A percentile compares a stretch with the other conserved stretches of the same genome.
These are phyloP conservation scores for Thymus quinquecostatus DNA, from an alignment of 257 asterid genomes.

Conservation along the genomic window DNA sequence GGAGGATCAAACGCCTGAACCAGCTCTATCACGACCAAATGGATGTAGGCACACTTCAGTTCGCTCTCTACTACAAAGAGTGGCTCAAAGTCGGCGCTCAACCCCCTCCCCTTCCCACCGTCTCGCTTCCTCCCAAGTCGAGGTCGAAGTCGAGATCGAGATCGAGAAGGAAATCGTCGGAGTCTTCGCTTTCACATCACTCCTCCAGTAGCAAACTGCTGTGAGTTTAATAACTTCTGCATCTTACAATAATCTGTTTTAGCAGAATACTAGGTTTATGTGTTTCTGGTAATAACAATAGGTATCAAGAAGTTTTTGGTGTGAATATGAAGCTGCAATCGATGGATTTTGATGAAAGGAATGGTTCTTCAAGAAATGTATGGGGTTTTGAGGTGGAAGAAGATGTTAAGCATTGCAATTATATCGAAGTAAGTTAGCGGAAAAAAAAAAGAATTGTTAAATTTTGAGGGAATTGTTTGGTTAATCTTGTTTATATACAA, in stretches of 20 bases:
- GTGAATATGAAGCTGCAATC: conserved; percentile 45
- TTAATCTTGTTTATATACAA: background rate
- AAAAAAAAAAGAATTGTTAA: background rate
- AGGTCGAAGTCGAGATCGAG: background rate
- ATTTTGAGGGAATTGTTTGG: background rate
- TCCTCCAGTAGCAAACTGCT: conserved; percentile 49
- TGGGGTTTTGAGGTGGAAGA: conserved; percentile 48
- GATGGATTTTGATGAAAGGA: conserved; percentile 35
- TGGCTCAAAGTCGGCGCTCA: conserved; percentile 79
- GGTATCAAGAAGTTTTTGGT: conserved; percentile 72
- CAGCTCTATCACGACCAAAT: conserved; percentile 53
- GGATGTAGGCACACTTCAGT: conserved; percentile 67
- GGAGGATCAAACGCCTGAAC: conserved; percentile 47
- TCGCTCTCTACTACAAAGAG: conserved; percentile 68
- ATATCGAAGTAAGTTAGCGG: conserved; percentile 52
- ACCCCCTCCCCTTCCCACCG: conserved; percentile 67
- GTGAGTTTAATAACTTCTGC: conserved; percentile 46
- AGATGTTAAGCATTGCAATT: conserved; percentile 35
- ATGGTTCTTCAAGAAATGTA: conserved; percentile 35
- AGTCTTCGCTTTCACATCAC: conserved; percentile 46
- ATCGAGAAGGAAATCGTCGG: conserved; percentile 60
- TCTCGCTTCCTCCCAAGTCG: conserved; percentile 58
- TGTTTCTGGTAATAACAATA: conserved; percentile 27
- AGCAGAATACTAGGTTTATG: background rate
- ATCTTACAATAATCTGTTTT: background rate